These are phyloP conservation scores for Cyberlindnera mrakii DNA, from an alignment of 805 yeast species.

Conservation along the genomic window DNA sequence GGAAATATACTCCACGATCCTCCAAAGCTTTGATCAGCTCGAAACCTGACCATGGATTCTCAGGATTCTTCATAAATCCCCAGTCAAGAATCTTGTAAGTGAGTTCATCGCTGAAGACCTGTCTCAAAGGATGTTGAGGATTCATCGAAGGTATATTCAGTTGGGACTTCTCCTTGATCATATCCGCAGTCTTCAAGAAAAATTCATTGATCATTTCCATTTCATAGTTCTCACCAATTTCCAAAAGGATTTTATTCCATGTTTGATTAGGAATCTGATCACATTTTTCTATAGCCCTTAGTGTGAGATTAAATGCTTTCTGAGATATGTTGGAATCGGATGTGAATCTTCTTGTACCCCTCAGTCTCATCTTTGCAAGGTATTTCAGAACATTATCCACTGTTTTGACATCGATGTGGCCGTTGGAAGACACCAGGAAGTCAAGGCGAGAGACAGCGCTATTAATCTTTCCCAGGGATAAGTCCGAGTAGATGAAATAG, in stretches of 20 bases:
- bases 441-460: conserved; percentile 9
- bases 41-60: conserved; percentile 21
- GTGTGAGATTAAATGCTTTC: conserved; percentile 2
- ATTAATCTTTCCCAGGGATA: conserved; percentile 4
- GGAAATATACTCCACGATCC: conserved; percentile 14
- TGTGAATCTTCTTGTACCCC: neutral
- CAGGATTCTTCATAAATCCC: conserved; percentile 16
- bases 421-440: neutral
- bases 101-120: conserved; percentile 13
- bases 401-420: conserved; percentile 5
- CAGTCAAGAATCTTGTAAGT: conserved; percentile 12
- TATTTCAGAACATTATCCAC: conserved; percentile 8
- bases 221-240: conserved; percentile 8
- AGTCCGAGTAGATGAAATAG: conserved; percentile 12
- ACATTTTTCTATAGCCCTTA: conserved; percentile 4
- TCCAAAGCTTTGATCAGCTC: conserved; percentile 14
- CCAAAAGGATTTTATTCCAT: conserved; percentile 13
- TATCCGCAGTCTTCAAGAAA: conserved; percentile 7
- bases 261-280: conserved; percentile 6
- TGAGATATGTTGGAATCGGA: conserved; percentile 4
- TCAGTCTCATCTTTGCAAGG: conserved; percentile 1
- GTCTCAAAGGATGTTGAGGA: conserved; percentile 14
- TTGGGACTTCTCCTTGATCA: neutral
- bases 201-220: conserved; percentile 10
- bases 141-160: conserved; percentile 6